Evolutionary conservation across 2,329 filamentous ascomycete species (phyloP).

Genomic region (Septoria petroselini): DNA sequence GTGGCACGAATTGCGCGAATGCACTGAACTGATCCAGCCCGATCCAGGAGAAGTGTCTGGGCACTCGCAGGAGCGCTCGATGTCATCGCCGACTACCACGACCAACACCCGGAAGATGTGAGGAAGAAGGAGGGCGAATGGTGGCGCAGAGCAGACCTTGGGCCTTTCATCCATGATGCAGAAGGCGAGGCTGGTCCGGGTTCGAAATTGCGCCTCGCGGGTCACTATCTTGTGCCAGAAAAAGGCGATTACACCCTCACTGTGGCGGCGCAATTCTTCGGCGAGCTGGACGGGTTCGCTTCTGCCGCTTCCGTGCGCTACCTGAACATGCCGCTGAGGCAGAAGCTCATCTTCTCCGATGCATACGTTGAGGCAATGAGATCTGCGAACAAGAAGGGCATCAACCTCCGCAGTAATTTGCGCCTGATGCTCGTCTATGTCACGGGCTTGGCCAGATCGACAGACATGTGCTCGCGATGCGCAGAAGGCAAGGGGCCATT

Average conservation of each 20-base stretch:
- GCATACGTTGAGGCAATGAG: neutral
- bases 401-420: neutral
- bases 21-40: neutral
- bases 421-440: conserved; percentile 2
- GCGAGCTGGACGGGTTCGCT: neutral
- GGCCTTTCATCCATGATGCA: neutral
- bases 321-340: conserved; percentile 8
- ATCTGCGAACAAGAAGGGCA: neutral
- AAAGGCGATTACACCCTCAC: conserved; percentile 8
- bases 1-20: neutral
- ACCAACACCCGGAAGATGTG: neutral
- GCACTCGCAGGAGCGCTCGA: neutral
- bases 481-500: neutral
- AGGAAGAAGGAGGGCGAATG: conserved; percentile 2
- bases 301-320: neutral
- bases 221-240: conserved; percentile 1
- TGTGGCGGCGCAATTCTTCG: neutral
- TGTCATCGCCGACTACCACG: neutral
- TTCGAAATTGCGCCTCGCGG: neutral
- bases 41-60: conserved; percentile 1
- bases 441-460: neutral
- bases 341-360: conserved; percentile 2
- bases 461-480: conserved; percentile 1
- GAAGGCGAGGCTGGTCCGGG: neutral
- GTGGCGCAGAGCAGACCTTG: conserved; percentile 1